Conservation (phyloP, 1,284 basidiomycete species). For the Porphyrellus sp. region DNA sequence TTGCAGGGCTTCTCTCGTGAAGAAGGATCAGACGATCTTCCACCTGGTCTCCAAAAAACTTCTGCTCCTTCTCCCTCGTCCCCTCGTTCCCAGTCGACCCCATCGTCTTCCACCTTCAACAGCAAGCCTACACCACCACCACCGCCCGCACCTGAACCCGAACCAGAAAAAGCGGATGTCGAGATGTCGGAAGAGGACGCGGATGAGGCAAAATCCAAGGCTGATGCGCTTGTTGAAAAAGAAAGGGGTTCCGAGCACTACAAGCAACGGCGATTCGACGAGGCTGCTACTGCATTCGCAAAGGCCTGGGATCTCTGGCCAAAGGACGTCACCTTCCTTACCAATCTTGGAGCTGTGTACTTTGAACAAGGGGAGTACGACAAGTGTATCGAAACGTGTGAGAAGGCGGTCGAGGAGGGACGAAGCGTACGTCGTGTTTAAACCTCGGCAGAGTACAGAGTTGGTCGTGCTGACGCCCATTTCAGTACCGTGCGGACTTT, state of each 20-base stretch:
- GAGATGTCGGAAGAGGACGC: constrained; percentile 60
- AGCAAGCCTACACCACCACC: constrained; percentile 30
- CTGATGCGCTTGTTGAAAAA: constrained; percentile 76
- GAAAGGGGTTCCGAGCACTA: constrained; percentile 79
- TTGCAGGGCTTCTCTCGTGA: constrained; percentile 84
- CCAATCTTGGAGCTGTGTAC: constrained; percentile 84
- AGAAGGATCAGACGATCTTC: constrained; percentile 81
- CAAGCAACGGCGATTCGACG: constrained; percentile 79
- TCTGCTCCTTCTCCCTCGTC: constrained; percentile 43
- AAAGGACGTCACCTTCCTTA: constrained; percentile 92
- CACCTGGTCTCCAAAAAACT: constrained; percentile 50
- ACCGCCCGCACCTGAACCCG: constrained; percentile 31
- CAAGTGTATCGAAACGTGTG: constrained; percentile 87
- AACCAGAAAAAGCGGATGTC: constrained; percentile 50
- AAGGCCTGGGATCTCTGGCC: constrained; percentile 93
- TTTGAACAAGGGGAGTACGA: constrained; percentile 93
- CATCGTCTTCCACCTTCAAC: constrained; percentile 35
- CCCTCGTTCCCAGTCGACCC: constrained; percentile 41
- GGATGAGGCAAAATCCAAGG: constrained; percentile 67
- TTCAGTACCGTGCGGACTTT: constrained; percentile 73
- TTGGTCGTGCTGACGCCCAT: constrained; percentile 4
- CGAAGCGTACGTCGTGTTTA: constrained; percentile 51
- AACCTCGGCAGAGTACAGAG: background rate
- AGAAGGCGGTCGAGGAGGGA: constrained; percentile 94
- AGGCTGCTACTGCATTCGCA: constrained; percentile 69